Evolutionary conservation across 2,329 filamentous ascomycete species (phyloP), one percentile per base, ranked within the genome.

Genomic region (Aspergillus caelatus): DNA sequence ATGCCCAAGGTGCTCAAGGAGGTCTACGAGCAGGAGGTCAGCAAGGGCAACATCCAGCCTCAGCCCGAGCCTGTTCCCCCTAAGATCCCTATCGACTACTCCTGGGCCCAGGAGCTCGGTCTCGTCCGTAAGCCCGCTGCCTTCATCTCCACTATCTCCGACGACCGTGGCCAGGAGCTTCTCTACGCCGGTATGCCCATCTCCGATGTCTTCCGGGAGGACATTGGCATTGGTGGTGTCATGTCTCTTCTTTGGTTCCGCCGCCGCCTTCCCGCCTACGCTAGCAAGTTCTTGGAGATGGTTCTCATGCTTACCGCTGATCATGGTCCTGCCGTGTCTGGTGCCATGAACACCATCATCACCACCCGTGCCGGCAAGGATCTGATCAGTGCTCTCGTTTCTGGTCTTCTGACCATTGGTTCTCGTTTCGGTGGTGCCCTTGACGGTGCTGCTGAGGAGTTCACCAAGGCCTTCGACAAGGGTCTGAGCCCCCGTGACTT

Each of bases 281-380:
- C 95, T 77, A 96, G 93, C 87, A 96, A 96, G 85, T 99, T 99
- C 88, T 85, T 99, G 73, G 95, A 99, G 87, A 99, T 99, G 95
- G 95, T 99, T 71, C 94, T 99, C 81, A 99, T 99, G 95, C 89
- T 99, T 78, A 99, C 95, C 78, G 95, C 95, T 74, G 95, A 99
- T 79, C 95, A 99, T 89, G 95, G 95, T 83, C 95, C 95, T 60
- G 95, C 95, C 74, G 95, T 99, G 74, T 99, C 95, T 74, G 95
- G 95, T 88, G 95, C 95, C 81, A 99, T 99, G 95, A 99, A 99
- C 90, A 99, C 95, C 80, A 99, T 99, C 81, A 98, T 99, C 80
- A 99, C 95, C 68, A 99, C 95, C 65, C 92, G 95, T 91, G 95
- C 95, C 68, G 95, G 95, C 81, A 99, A 99, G 88, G 95, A 99